Evolutionary conservation across 2,329 filamentous ascomycete species (phyloP), one percentile per base, ranked within the genome.

Genomic region (Xylaria polymorpha): DNA sequence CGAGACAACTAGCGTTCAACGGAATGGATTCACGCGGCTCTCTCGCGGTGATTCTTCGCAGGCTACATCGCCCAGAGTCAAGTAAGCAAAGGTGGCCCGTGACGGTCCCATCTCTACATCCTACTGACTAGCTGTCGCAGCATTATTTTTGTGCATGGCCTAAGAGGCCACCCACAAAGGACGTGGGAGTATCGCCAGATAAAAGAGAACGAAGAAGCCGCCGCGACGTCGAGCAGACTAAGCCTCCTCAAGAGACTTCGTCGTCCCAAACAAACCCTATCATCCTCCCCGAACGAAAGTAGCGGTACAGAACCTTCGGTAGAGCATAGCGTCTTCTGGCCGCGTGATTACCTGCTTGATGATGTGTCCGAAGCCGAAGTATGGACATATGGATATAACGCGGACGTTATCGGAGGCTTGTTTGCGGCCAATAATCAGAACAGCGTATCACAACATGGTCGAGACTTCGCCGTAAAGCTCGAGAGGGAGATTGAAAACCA

Each of bases 341-440:
- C 25, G 8, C 15, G 15, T 2, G 48, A 51, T 51, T 51, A 51
- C 25, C 48, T 51, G 18, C 25, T 32, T 7, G 48, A 51, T 9
- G 48, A 51, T 3, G 48, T 51, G 6, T 15, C 48, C 25, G 48
- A 51, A 51, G 48, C 48, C 3, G 48, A 51, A 51, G 48, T 51
- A n/a, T 51, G 48, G 48, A 51, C 25, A n/a, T 51, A 51, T n/a
- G 25, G 48, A 8, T 32, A 51, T 32, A 51, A 51, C 5, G 48
- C 48, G 48, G 48, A 51, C 6, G 48, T 51, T n/a, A n/a, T 51
- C 14, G 15, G n/a, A 32, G 48, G 15, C 2, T 41, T 81, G 29
- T 81, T 81, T 62, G 62, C 79, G 70, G 73, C 78, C n/a, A 78
- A 76, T 71, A 81, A 80, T 74, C 74, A 79, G 72, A 81, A 81